Evolutionary conservation across 768 basidiomycete genomes (phyloP).

Genomic region (Cystobasidium ongulense): DNA sequence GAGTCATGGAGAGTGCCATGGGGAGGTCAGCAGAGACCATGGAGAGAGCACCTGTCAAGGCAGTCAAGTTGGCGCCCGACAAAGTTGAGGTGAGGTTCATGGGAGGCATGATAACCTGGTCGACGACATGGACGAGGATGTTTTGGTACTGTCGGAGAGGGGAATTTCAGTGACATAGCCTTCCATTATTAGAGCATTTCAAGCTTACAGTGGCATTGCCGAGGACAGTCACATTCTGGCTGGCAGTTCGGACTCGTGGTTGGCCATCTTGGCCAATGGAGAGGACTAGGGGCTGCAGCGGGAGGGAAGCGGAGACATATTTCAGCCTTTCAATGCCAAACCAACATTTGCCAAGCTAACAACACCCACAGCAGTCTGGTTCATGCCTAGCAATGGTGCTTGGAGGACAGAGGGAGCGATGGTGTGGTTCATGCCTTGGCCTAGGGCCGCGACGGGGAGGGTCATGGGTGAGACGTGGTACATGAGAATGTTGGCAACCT

Average conservation of each 20-base stretch:
- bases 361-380: constrained; percentile 30
- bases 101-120: constrained; percentile 42
- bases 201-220: constrained; percentile 27
- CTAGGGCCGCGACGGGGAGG: constrained; percentile 36
- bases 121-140: constrained; percentile 28
- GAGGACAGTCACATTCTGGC: constrained; percentile 38
- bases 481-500: constrained; percentile 43
- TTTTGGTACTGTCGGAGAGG: constrained; percentile 15
- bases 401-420: constrained; percentile 44
- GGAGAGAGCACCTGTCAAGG: constrained; percentile 41
- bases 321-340: neutral
- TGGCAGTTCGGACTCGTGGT: constrained; percentile 30
- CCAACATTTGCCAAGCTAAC: neutral
- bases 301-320: neutral
- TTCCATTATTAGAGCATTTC: neutral
- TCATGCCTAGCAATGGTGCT: constrained; percentile 37
- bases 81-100: constrained; percentile 38
- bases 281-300: constrained; percentile 39
- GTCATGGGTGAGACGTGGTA: constrained; percentile 45
- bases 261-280: constrained; percentile 32
- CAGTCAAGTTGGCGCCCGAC: constrained; percentile 39
- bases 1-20: constrained; percentile 34
- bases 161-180: neutral
- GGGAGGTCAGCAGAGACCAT: constrained; percentile 40
- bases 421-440: constrained; percentile 41